Percentiles rank a stretch among this genome's conserved stretches.
Conservation (phyloP, 768 basidiomycete genomes). For the Lactarius pseudohatsudake region DNA sequence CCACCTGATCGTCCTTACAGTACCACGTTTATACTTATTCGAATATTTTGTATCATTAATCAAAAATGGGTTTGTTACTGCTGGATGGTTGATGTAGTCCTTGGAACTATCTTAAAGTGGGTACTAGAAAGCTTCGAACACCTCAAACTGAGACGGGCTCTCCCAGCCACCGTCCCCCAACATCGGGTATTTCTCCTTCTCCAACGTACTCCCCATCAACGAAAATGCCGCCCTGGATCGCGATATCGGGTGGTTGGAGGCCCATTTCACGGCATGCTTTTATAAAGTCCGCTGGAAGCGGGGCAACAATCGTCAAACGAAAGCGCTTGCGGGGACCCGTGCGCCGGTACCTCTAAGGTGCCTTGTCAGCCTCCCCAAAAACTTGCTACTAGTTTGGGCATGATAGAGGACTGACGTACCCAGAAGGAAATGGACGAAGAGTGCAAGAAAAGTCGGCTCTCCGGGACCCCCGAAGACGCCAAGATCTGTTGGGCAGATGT, state of each 20-base stretch:
- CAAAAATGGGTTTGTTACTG: neutral
- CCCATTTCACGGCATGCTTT: constrained; percentile 22
- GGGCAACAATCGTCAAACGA: constrained; percentile 25
- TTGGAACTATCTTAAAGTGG: neutral
- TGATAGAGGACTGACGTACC: constrained; percentile 9
- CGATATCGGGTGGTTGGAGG: constrained; percentile 10
- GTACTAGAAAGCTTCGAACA: neutral
- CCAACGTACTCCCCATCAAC: constrained; percentile 18
- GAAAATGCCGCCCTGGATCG: constrained; percentile 19
- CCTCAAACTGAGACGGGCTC: constrained; percentile 1
- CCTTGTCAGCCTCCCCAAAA: neutral
- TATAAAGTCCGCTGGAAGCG: constrained; percentile 26
- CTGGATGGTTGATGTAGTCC: neutral
- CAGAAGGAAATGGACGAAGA: constrained; percentile 26
- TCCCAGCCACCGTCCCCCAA: constrained; percentile 24
- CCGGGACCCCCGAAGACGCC: constrained; percentile 5
- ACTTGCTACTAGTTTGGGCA: neutral
- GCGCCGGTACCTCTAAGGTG: constrained; percentile 24
- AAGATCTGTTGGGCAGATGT: constrained; percentile 4
- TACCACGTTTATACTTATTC: constrained; percentile 21
- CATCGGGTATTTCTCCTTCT: constrained; percentile 5
- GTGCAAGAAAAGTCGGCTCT: constrained; percentile 28
- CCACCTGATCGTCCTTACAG: constrained; percentile 9
- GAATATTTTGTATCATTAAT: constrained; percentile 25
- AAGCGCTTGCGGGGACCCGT: constrained; percentile 24